phyloP scores from a whole-genome alignment of 2,329 filamentous ascomycete species.

The Penicillium brasilianum region DNA sequence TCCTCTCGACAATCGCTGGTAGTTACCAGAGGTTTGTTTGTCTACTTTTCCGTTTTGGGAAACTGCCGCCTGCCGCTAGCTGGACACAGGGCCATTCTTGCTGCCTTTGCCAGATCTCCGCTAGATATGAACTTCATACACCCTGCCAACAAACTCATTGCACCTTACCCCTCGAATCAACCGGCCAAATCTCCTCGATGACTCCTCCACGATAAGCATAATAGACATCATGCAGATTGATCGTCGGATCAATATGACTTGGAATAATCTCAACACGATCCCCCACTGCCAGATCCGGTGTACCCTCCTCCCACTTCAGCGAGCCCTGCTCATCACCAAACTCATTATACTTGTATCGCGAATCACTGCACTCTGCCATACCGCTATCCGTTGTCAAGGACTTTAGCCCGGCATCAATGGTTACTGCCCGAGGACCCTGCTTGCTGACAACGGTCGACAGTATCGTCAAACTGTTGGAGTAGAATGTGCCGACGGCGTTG shows the following conservation, averaged over 20 bases:
- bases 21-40: background rate
- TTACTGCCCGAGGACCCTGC: constrained; percentile 52
- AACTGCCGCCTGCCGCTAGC: too few species aligned
- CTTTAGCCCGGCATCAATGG: constrained; percentile 59
- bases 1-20: background rate
- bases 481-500: constrained; percentile 57
- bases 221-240: constrained; percentile 59
- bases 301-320: constrained; percentile 52
- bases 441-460: constrained; percentile 56
- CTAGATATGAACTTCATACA: too few species aligned
- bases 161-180: constrained; percentile 58
- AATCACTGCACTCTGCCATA: constrained; percentile 54
- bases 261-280: constrained; percentile 59
- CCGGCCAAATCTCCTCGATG: constrained; percentile 58
- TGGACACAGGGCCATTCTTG: background rate
- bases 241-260: constrained; percentile 61
- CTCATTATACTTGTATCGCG: constrained; percentile 51
- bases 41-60: background rate
- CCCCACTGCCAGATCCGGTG: constrained; percentile 48
- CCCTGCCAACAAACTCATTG: constrained; percentile 42
- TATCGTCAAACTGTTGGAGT: constrained; percentile 56
- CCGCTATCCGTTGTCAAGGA: constrained; percentile 59
- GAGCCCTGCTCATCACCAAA: constrained; percentile 58
- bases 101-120: too few species aligned
- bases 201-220: constrained; percentile 56